Evolutionary conservation across 176 grass and related monocot species (phyloP), one percentile per base, ranked within the genome.

Genomic region (Paspalum notatum): DNA sequence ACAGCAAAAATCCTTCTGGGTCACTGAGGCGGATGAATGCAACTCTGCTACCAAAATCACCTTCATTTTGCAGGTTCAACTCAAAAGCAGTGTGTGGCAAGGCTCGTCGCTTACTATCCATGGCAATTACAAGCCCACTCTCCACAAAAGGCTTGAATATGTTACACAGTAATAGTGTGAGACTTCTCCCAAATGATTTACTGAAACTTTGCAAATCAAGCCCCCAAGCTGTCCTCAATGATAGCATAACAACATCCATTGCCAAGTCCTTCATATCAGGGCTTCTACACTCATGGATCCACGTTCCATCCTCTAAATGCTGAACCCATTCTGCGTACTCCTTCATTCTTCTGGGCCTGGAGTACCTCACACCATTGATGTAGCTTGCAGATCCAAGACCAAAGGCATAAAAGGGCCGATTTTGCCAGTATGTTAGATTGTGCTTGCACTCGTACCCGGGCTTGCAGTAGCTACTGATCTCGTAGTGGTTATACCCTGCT

Each of bases 401-500:
- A 21, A 97, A 97, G 3, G 85, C 95, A 74, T 94, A 92, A 73
- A 97, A 97, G 7, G 95, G 71, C 71, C 76, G 85, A 41, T 92
- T 94, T 39, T 90, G 80, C 91, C 95, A 94, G 52, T 94, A 97
- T 20, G 87, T 92, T 51, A 87, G 54, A 61, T 97, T 94, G 79
- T 97, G 95, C 83, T 97, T 94, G 83, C 91, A 97, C 56, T 92
- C 85, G 72, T 89, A 97, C 16, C 91, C 80, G 70, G 89, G 64
- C 77, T 89, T 92, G 32, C 90, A 88, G 83, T 98, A 98, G 77
- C 95, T 97, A 80, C 91, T 98, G 62, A 98, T 94, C 63, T 98
- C 95, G 18, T 94, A 92, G 70, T 92, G 95, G 55, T 85, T 74
- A 83, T 98, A 98, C 40, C 87, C 92, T 72, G 87, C 80, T 80